Evolutionary conservation across 352 stramenopile genomes (phyloP), one percentile per base, ranked within the genome.

Genomic region (Blastocystis sp.): DNA sequence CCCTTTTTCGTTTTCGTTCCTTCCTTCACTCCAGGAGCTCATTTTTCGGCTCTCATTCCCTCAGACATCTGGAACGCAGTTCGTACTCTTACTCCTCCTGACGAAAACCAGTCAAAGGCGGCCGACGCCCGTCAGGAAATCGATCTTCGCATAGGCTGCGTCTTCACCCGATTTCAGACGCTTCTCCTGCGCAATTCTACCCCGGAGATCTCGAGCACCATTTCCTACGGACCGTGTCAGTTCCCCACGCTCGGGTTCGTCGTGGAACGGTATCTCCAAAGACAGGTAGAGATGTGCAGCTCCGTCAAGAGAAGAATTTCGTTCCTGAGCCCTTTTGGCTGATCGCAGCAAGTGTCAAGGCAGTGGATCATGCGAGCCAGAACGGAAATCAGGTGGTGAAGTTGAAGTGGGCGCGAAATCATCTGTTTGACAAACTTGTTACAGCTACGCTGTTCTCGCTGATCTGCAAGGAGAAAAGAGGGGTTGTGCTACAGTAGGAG

Each of bases 201-300:
- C 47, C 78, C 92, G 11, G 78, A 91, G 79, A 90, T 78, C 16
- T 37, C 91, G 7, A 65, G 91, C 6, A 95, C 99, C 6, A 94
- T 99, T 66, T 98, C 94, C 91, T 99, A 99, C 91, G 98, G 98
- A 8, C 97, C 98, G 1, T 99, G 98, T 87, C 98, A 99, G 91
- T 99, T 99, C 91, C 98, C 98, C 0, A 99, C 97, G 8, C 93
- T 99, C 30, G 98, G 96, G 37, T 98, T 98, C 87, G 94, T 98
- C 43, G 96, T 98, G 16, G 94, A 98, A 69, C 93, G 95, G 62
- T 97, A 95, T 88, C 91, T 96, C 62, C 92, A 91, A 43, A 93
- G 93, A 68, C 30, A 91, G n/a, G 78, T 89, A 64, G 43, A 9
- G 54, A 3, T 26, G 7, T 90, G 43, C 53, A 92, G 87, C 93